phyloP scores from a whole-genome alignment of 2,329 filamentous ascomycete genomes.

The Gnomoniopsis smithogilvyi region DNA sequence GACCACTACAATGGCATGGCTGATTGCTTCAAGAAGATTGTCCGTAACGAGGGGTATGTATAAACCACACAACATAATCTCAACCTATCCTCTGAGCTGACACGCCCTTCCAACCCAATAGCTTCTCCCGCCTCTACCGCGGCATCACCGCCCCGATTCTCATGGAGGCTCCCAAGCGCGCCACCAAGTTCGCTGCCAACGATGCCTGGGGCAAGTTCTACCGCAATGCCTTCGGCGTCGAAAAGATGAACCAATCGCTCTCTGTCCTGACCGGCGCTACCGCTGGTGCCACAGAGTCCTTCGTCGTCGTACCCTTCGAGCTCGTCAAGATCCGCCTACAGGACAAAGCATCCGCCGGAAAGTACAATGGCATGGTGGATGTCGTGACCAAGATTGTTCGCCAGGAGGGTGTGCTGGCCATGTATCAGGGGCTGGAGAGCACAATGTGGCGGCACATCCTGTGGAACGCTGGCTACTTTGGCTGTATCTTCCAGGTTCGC shows the following conservation, averaged over 20 bases:
- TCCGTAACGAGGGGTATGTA: slow-evolving; percentile 86
- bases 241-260: slow-evolving; percentile 87
- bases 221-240: slow-evolving; percentile 76
- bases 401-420: slow-evolving; percentile 77
- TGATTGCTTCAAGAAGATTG: slow-evolving; percentile 97
- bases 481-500: slow-evolving; percentile 96
- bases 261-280: slow-evolving; percentile 92
- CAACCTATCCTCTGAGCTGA: slow-evolving; percentile 5
- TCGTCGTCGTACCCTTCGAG: slow-evolving; percentile 97
- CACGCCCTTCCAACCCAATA: slow-evolving; percentile 33
- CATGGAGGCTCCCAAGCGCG: slow-evolving; percentile 85
- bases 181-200: slow-evolving; percentile 98
- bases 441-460: slow-evolving; percentile 94
- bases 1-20: slow-evolving; percentile 96
- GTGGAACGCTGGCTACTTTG: slow-evolving; percentile 88
- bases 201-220: slow-evolving; percentile 98
- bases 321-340: slow-evolving; percentile 97
- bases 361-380: slow-evolving; percentile 80
- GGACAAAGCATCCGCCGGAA: slow-evolving; percentile 88
- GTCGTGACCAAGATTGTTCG: slow-evolving; percentile 78
- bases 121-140: slow-evolving; percentile 86
- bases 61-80: neutral
- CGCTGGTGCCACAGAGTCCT: slow-evolving; percentile 91
- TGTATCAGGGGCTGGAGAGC: slow-evolving; percentile 96
- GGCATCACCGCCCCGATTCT: slow-evolving; percentile 94